Conservation (phyloP, 345 rosid genomes). For the Salix brachista region DNA sequence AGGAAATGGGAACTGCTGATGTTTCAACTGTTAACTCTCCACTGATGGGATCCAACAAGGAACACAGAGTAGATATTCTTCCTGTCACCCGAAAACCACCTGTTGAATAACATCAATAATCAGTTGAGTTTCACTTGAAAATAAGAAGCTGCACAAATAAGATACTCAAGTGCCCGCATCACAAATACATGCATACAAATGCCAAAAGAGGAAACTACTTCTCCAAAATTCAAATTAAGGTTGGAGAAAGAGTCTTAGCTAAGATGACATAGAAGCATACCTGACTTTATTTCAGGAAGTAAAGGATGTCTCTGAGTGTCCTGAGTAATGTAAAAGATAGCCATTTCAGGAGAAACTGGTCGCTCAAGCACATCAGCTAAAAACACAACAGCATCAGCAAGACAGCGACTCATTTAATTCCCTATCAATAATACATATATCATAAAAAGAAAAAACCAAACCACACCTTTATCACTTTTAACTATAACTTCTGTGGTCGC, state of each 20-base stretch:
- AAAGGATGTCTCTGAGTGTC: conserved; percentile 86
- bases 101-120: conserved; percentile 25
- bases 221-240: neutral
- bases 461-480: conserved; percentile 65
- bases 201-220: neutral
- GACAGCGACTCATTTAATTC: conserved; percentile 9
- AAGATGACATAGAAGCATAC: conserved; percentile 27
- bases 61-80: conserved; percentile 64
- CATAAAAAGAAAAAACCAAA: neutral
- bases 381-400: conserved; percentile 11
- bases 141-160: neutral
- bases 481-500: conserved; percentile 65
- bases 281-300: conserved; percentile 78
- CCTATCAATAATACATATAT: neutral
- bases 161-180: conserved; percentile 1
- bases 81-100: conserved; percentile 89
- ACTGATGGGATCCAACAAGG: conserved; percentile 65
- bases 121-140: conserved; percentile 11
- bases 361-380: conserved; percentile 61
- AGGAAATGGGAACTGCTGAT: conserved; percentile 66
- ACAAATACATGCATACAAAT: conserved; percentile 2
- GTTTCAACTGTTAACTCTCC: conserved; percentile 79
- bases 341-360: conserved; percentile 75
- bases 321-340: conserved; percentile 81
- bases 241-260: neutral